A percentile compares a stretch with the other conserved stretches of the same genome.
Conservation (phyloP, 208 protist species). For the Phytomonas francai region DNA sequence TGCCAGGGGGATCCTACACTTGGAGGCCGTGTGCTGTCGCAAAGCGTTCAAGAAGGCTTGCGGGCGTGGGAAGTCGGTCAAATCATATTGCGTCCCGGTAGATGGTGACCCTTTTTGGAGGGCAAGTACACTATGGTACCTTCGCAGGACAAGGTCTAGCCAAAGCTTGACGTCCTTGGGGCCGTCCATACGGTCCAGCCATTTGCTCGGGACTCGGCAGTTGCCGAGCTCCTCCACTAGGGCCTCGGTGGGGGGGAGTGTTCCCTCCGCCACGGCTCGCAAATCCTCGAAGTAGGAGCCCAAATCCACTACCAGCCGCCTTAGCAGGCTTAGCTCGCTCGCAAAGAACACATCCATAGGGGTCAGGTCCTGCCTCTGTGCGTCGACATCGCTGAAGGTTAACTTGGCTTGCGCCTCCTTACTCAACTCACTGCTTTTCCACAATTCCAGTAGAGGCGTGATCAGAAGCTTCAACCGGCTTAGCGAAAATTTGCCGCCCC, state of each 20-base stretch:
- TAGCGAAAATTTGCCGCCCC: not conserved
- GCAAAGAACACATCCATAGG: slow-evolving; percentile 91
- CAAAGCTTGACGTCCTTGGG: slow-evolving; percentile 69
- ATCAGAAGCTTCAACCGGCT: slow-evolving; percentile 20
- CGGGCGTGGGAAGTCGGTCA: slow-evolving; percentile 87
- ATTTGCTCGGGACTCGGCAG: slow-evolving; percentile 75
- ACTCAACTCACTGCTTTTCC: slow-evolving; percentile 37
- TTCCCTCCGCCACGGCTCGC: slow-evolving; percentile 70
- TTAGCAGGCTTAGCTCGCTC: slow-evolving; percentile 75
- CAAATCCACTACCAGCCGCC: slow-evolving; percentile 55
- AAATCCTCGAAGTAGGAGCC: slow-evolving; percentile 56
- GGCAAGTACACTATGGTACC: slow-evolving; percentile 39
- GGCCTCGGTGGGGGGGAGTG: slow-evolving; percentile 60
- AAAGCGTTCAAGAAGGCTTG: slow-evolving; percentile 94
- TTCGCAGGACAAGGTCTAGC: slow-evolving; percentile 63
- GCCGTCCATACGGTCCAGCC: slow-evolving; percentile 86
- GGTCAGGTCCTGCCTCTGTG: slow-evolving; percentile 19
- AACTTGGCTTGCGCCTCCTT: not conserved
- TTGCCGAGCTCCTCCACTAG: slow-evolving; percentile 68
- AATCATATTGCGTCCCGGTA: slow-evolving; percentile 51
- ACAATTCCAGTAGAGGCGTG: slow-evolving; percentile 76
- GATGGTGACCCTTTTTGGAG: slow-evolving; percentile 23
- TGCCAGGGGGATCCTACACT: slow-evolving; percentile 53
- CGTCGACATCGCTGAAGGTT: slow-evolving; percentile 12
- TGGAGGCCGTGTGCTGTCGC: slow-evolving; percentile 89